A percentile compares a stretch with the other conserved stretches of the same genome.
These are phyloP conservation scores for Ophiostoma ulmi DNA, from an alignment of 2,329 filamentous ascomycete species.

Conservation along the genomic window DNA sequence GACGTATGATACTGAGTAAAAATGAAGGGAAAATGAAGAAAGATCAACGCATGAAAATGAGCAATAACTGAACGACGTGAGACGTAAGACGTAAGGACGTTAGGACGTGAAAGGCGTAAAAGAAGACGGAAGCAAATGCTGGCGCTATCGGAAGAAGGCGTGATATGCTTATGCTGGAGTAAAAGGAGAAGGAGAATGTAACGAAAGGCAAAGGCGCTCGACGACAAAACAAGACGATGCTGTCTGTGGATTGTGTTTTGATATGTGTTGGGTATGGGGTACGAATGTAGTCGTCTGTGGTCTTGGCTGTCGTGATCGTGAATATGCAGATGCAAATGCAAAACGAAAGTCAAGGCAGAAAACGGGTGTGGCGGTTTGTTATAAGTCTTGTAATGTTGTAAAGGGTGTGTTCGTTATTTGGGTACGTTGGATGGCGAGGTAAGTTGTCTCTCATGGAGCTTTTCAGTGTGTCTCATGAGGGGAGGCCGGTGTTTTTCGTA, in stretches of 20 bases:
- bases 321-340: constrained; percentile 10
- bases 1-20: constrained; percentile 11
- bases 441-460: constrained; percentile 11
- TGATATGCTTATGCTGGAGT: constrained; percentile 6
- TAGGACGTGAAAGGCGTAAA: constrained; percentile 13
- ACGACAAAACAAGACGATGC: constrained; percentile 9
- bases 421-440: constrained; percentile 6
- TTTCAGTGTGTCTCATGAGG: constrained; percentile 7
- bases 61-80: constrained; percentile 11
- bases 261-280: neutral
- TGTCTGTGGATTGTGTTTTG: neutral
- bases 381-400: neutral
- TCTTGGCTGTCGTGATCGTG: constrained; percentile 6
- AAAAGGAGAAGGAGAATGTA: constrained; percentile 8
- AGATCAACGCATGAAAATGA: constrained; percentile 12
- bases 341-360: constrained; percentile 9
- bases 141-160: constrained; percentile 3
- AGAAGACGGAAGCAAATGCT: constrained; percentile 15
- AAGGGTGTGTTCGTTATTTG: neutral
- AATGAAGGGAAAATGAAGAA: constrained; percentile 11
- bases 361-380: neutral
- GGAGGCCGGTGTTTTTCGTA: neutral
- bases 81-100: constrained; percentile 16
- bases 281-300: neutral
- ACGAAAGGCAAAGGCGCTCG: neutral